Evolutionary conservation across 192 early-diverging fungal species (phyloP), one percentile per base, ranked within the genome.

Genomic region (Backusella australiensis): DNA sequence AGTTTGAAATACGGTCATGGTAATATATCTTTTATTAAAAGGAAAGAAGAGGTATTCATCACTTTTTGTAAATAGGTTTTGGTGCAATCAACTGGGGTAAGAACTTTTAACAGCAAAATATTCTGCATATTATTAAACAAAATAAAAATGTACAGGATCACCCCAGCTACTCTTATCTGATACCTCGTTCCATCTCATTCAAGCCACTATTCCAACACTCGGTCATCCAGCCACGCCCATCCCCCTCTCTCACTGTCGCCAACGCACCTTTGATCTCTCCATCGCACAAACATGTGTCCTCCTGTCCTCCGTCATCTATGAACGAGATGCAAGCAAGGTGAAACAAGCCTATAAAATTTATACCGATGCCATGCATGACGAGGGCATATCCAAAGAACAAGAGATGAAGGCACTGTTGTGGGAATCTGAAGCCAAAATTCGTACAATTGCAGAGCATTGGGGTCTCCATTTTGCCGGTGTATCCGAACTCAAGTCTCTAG

Each of bases 401-500:
- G 34, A 74, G 52, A 80, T 84, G n/a, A 69, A 73, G 9, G 23
- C 52, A 38, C 59, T 80, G 6, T 52, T 88, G 0, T 26, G 73
- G 35, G 78, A 78, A 32, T 81, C 80, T 11, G 87, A 88, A 46
- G 12, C 38, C 6, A 34, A 65, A 1, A 83, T 88, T 26, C 75
- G 80, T 1, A 9, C 23, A 1, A 78, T 82, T 68, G 77, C 81
- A 3, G 38, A 77, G 34, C 35, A 74, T 0, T 81, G 82, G 69
- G 80, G 78, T 5, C 67, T 88, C 49, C 70, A 78, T 19, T 88
- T 88, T 69, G 70, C 74, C 4, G 85, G 85, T 1, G 49, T 88
- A 14, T 82, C 85, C 35, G 87, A 88, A 72, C 76, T 88, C 3
- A 88, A 86, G 26, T 76, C 80, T 1, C 14, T 86, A 0, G 87